These are phyloP conservation scores for Diaporthe caulivora DNA, from an alignment of 2,329 filamentous ascomycete species.

Conservation along the genomic window DNA sequence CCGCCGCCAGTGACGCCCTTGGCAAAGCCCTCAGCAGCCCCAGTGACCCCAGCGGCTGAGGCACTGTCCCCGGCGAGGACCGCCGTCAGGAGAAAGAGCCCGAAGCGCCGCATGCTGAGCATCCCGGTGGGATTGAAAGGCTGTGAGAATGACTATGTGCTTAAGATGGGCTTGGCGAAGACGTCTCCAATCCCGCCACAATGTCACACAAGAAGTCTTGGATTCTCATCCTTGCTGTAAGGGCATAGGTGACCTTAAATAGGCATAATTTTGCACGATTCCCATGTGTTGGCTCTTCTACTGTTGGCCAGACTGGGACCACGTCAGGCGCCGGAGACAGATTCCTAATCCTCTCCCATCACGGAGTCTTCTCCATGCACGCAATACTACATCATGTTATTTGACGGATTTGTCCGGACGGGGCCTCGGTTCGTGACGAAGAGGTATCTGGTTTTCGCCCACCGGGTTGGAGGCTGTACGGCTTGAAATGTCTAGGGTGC, in stretches of 20 bases:
- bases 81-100: background rate
- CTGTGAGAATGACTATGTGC: background rate
- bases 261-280: background rate
- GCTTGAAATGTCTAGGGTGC: background rate
- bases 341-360: conserved; percentile 9
- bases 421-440: background rate
- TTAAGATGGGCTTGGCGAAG: background rate
- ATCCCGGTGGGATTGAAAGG: background rate
- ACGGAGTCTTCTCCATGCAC: background rate
- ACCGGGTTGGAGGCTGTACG: background rate
- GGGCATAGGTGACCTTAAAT: background rate
- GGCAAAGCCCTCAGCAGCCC: conserved; percentile 57
- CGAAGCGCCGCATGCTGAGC: background rate
- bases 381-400: background rate
- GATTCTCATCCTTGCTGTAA: background rate
- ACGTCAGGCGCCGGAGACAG: conserved; percentile 13
- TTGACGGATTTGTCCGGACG: conserved; percentile 7
- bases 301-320: background rate
- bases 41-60: conserved; percentile 45
- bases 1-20: conserved; percentile 72
- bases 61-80: background rate
- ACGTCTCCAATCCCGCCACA: background rate
- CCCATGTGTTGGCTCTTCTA: background rate
- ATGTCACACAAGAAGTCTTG: conserved; percentile 7
- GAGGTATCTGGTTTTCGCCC: background rate